A percentile compares a stretch with the other conserved stretches of the same genome.
phyloP scores from a whole-genome alignment of 2,329 filamentous ascomycete genomes.

The Sclerotinia subarctica region DNA sequence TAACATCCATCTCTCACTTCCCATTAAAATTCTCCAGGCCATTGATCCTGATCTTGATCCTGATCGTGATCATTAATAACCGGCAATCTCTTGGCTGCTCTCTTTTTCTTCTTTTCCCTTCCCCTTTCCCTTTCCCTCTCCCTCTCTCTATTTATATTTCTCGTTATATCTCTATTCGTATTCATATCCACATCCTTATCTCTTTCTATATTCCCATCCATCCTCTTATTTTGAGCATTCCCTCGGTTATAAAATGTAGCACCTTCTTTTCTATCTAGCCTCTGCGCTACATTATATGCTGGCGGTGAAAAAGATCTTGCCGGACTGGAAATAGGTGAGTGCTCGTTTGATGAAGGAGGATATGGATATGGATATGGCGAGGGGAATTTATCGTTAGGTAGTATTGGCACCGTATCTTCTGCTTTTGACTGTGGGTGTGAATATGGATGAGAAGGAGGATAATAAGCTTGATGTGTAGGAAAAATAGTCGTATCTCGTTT shows the following conservation, averaged over 20 bases:
- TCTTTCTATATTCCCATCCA: neutral
- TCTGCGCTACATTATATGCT: neutral
- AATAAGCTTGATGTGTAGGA: slow-evolving; percentile 10
- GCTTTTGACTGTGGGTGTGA: neutral
- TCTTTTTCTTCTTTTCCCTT: neutral
- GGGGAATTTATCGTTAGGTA: neutral
- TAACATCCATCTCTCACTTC: neutral
- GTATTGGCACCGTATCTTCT: neutral
- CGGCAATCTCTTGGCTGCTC: neutral
- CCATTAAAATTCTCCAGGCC: slow-evolving; percentile 12
- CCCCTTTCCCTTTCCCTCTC: neutral
- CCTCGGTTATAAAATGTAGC: neutral
- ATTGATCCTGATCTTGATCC: slow-evolving; percentile 2
- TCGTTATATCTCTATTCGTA: neutral
- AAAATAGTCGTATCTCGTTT: neutral
- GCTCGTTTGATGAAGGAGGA: neutral
- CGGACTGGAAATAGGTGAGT: neutral
- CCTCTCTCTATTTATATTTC: neutral
- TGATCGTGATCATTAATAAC: slow-evolving; percentile 4
- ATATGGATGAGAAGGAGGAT: neutral
- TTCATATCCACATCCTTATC: neutral
- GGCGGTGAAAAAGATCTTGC: neutral
- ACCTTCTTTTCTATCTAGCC: neutral
- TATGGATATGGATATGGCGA: neutral
- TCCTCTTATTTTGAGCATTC: neutral